Evolutionary conservation across 2,329 filamentous ascomycete species (phyloP), one percentile per base, ranked within the genome.

Genomic region (Phialophora expanda): DNA sequence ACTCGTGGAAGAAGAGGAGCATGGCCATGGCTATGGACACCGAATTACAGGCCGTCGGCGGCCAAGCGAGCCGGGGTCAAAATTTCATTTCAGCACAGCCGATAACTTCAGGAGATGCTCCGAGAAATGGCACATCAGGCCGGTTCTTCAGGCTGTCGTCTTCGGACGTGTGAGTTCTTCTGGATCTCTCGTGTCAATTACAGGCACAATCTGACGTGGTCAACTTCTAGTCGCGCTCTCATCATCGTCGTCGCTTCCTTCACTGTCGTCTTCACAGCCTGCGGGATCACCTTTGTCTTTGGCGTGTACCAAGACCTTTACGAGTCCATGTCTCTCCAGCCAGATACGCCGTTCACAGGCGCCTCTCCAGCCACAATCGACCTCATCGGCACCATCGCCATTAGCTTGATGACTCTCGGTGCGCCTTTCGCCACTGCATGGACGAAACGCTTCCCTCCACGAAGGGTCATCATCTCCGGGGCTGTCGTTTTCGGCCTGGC

Each of bases 301-400:
- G 78, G 78, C 34, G 75, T 80, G 44, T 58, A 58, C 28, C 56
- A 58, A 20, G 56, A 75, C 5, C 71, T 79, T 44, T 58, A 58
- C 56, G 34, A 48, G 14, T 24, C 75, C 6, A 71, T 79, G 68
- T 68, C 75, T 4, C 66, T 70, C 4, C 11, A 70, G 2, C 66
- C 71, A 1, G 65, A 67, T n/a, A 74, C 71, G 0, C 78, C 78
- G 0, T 80, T 80, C 61, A 73, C 73, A 0, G 72, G 73, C 14
- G 75, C 76, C n/a, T 74, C 73, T 1, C 71, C 78, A 0, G 77
- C 77, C 2, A 62, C 74, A 34, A 80, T 80, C 57, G 77, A 77
- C 62, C 70, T 80, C 6, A 79, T 79, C 38, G 78, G 78, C 11
- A 78, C 76, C 5, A 70, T 78, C 3, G 69, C 75, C 2, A 73